Conservation (phyloP, 2,329 filamentous ascomycete species). For the Ilyonectria robusta region DNA sequence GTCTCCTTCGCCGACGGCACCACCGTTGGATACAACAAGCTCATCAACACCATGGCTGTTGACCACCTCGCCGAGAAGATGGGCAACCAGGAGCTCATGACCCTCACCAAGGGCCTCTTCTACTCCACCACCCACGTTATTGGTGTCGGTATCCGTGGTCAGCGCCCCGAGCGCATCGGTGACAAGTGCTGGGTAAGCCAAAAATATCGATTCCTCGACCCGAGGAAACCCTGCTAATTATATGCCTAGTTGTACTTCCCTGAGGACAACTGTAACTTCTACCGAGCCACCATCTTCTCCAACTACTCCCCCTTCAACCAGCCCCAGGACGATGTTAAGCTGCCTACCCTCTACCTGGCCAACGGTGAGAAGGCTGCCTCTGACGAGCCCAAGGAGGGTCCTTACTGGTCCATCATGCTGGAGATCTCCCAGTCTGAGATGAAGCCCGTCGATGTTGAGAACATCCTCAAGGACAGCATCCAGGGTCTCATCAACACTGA, state of each 20-base stretch:
- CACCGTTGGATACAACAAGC: slow-evolving; percentile 90
- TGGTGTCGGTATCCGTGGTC: slow-evolving; percentile 93
- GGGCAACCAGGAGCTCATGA: slow-evolving; percentile 86
- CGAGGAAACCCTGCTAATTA: slow-evolving; percentile 40
- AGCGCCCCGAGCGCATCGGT: slow-evolving; percentile 93
- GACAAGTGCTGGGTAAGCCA: slow-evolving; percentile 95
- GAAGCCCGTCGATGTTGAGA: slow-evolving; percentile 93
- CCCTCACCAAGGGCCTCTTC: slow-evolving; percentile 90
- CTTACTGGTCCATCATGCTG: slow-evolving; percentile 99
- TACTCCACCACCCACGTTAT: slow-evolving; percentile 98
- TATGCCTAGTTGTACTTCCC: slow-evolving; percentile 88
- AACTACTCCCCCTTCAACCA: slow-evolving; percentile 99
- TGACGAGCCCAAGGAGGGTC: slow-evolving; percentile 83
- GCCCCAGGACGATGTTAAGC: slow-evolving; percentile 84
- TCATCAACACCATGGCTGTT: slow-evolving; percentile 96
- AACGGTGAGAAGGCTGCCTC: slow-evolving; percentile 86
- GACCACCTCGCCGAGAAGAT: slow-evolving; percentile 90
- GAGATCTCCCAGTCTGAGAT: slow-evolving; percentile 96
- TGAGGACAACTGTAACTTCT: slow-evolving; percentile 98
- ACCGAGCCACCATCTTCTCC: slow-evolving; percentile 99
- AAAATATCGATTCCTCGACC: not conserved
- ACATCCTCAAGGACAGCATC: slow-evolving; percentile 90
- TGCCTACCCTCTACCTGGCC: slow-evolving; percentile 87
- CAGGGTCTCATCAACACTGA: slow-evolving; percentile 98
- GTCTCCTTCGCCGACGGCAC: slow-evolving; percentile 88